Percentiles rank a stretch among this genome's conserved stretches.
Conservation (phyloP, 23 red algal genomes). For the Chondrus crispus region DNA sequence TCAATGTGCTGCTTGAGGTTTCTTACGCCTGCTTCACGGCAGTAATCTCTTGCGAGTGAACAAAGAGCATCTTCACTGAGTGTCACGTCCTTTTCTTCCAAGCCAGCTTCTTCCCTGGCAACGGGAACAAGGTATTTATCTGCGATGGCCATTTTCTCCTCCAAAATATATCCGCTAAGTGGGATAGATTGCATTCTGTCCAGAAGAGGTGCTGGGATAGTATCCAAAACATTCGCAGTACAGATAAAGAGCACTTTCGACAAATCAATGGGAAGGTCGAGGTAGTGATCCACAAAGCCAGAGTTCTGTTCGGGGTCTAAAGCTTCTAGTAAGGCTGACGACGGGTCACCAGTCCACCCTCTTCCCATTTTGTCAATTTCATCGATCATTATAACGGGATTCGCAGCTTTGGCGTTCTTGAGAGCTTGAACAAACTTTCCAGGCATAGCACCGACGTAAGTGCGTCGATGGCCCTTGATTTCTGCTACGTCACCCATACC, state of each 20-base stretch:
- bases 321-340: constrained; percentile 86
- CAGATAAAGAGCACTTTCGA: constrained; percentile 91
- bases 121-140: constrained; percentile 78
- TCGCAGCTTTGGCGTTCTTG: constrained; percentile 82
- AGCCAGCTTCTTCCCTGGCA: constrained; percentile 64
- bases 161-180: constrained; percentile 88
- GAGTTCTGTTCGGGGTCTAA: constrained; percentile 96
- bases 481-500: constrained; percentile 95
- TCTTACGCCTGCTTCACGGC: constrained; percentile 95
- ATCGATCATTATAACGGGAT: constrained; percentile 95
- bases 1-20: constrained; percentile 90
- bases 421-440: constrained; percentile 94
- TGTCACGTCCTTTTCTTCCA: constrained; percentile 56
- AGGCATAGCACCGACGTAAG: constrained; percentile 98
- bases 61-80: constrained; percentile 64
- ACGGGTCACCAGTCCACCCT: constrained; percentile 88
- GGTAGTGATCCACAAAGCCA: constrained; percentile 91
- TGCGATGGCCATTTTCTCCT: constrained; percentile 97
- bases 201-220: constrained; percentile 83
- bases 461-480: constrained; percentile 96
- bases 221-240: constrained; percentile 90
- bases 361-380: constrained; percentile 98
- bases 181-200: constrained; percentile 97
- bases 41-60: constrained; percentile 83
- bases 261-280: constrained; percentile 91